These are phyloP conservation scores for Phytophthora multivora DNA, from an alignment of 352 stramenopile genomes.

Conservation along the genomic window DNA sequence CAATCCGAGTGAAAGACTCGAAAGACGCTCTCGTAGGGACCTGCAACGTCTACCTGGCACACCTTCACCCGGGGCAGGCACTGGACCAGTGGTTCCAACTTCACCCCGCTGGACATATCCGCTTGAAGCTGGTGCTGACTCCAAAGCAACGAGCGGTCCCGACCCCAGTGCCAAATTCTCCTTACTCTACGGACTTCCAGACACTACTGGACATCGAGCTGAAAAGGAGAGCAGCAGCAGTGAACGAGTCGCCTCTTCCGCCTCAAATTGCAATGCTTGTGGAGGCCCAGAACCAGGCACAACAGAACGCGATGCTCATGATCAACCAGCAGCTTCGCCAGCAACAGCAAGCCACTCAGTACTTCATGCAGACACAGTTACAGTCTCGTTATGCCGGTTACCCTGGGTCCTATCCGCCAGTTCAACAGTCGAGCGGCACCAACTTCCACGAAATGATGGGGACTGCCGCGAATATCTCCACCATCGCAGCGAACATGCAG, in stretches of 20 bases:
- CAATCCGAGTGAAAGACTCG: slow-evolving; percentile 27
- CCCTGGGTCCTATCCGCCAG: background rate
- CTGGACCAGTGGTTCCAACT: slow-evolving; percentile 56
- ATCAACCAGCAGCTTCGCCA: slow-evolving; percentile 19
- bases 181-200: slow-evolving; percentile 14
- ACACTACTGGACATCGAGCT: slow-evolving; percentile 12
- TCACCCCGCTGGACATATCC: slow-evolving; percentile 41
- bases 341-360: slow-evolving; percentile 6
- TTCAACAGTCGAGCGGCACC: slow-evolving; percentile 5
- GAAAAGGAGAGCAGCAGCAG: slow-evolving; percentile 10
- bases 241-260: slow-evolving; percentile 9
- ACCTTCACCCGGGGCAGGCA: slow-evolving; percentile 31
- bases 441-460: slow-evolving; percentile 25
- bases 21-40: slow-evolving; percentile 33
- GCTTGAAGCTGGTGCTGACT: slow-evolving; percentile 36
- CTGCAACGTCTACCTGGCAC: slow-evolving; percentile 50
- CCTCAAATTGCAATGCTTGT: slow-evolving; percentile 15
- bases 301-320: slow-evolving; percentile 12
- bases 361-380: slow-evolving; percentile 2
- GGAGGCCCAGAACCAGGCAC: slow-evolving; percentile 13
- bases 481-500: slow-evolving; percentile 18
- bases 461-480: slow-evolving; percentile 19
- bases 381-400: slow-evolving; percentile 4
- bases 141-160: slow-evolving; percentile 10
- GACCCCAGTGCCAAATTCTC: slow-evolving; percentile 2